Conservation (phyloP, 2,329 filamentous ascomycete species). For the Curvularia verruculosa region DNA sequence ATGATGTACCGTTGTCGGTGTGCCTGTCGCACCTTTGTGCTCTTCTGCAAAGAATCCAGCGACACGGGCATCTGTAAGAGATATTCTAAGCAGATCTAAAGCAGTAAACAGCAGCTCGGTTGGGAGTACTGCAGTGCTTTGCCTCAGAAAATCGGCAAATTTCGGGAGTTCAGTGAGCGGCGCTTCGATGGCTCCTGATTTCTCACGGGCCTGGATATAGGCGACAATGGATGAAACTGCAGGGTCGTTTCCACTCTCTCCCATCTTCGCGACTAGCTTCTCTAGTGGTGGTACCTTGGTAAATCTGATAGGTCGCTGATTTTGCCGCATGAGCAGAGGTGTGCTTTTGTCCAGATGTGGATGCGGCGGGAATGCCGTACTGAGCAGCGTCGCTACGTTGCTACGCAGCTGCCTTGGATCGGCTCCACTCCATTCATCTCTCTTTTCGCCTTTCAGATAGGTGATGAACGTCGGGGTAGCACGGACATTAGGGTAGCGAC, state of each 20-base stretch:
- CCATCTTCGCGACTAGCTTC: constrained; percentile 82
- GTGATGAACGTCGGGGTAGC: constrained; percentile 90
- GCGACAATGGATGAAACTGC: constrained; percentile 68
- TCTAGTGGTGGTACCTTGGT: constrained; percentile 79
- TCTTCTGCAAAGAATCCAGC: constrained; percentile 86
- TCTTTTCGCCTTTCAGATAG: constrained; percentile 75
- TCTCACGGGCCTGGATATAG: constrained; percentile 71
- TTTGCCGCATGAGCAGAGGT: constrained; percentile 69
- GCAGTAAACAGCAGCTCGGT: constrained; percentile 75
- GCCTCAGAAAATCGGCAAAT: constrained; percentile 67
- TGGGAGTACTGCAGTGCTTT: constrained; percentile 63
- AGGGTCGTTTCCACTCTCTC: constrained; percentile 62
- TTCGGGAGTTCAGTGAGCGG: constrained; percentile 72
- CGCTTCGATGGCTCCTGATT: constrained; percentile 66
- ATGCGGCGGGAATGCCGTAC: constrained; percentile 77
- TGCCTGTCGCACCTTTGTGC: constrained; percentile 56
- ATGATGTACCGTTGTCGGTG: constrained; percentile 60
- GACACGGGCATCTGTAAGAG: constrained; percentile 77
- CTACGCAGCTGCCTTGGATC: constrained; percentile 70
- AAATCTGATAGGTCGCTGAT: constrained; percentile 74
- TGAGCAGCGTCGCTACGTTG: constrained; percentile 74
- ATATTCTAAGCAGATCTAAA: constrained; percentile 82
- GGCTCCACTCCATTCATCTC: constrained; percentile 81
- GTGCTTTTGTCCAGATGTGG: constrained; percentile 74
- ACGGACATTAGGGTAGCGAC: constrained; percentile 66